Evolutionary conservation across 345 rosid genomes (phyloP).

Genomic region (Populus pruinosa): DNA sequence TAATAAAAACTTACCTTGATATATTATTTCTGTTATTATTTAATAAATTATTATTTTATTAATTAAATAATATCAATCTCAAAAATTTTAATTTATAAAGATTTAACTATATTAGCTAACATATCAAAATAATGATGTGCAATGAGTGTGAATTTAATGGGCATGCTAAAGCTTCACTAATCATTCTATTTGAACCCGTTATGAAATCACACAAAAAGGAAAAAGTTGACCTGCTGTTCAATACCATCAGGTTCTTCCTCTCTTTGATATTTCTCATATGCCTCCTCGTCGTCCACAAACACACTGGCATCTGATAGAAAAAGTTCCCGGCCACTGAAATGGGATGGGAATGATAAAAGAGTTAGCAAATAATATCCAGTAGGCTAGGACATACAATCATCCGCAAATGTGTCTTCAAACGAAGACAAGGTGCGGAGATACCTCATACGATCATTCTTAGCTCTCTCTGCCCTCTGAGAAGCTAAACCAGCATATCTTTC

Average conservation of each 20-base stretch:
- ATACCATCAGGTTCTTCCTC: slow-evolving; percentile 56
- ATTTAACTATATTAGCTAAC: too few species aligned
- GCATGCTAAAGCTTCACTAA: background rate
- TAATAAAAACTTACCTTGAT: too few species aligned
- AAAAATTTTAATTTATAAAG: too few species aligned
- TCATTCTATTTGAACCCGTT: background rate
- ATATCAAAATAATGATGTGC: too few species aligned
- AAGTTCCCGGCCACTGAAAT: slow-evolving; percentile 88
- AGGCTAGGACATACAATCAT: background rate
- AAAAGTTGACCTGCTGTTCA: slow-evolving; percentile 36
- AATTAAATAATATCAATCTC: too few species aligned
- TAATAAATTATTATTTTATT: too few species aligned
- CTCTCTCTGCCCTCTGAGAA: slow-evolving; percentile 82
- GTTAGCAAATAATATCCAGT: slow-evolving; percentile 9
- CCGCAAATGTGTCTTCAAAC: background rate
- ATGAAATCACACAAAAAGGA: background rate
- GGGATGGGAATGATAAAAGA: slow-evolving; percentile 15
- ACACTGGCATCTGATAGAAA: slow-evolving; percentile 82
- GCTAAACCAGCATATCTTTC: slow-evolving; percentile 85
- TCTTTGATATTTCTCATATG: slow-evolving; percentile 77
- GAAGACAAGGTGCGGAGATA: slow-evolving; percentile 10
- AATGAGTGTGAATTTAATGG: background rate
- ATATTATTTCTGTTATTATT: too few species aligned
- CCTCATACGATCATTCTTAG: slow-evolving; percentile 99
- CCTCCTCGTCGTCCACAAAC: slow-evolving; percentile 96